Evolutionary conservation across 352 stramenopile species (phyloP), one percentile per base, ranked within the genome.

Genomic region (Phytophthora sp.): DNA sequence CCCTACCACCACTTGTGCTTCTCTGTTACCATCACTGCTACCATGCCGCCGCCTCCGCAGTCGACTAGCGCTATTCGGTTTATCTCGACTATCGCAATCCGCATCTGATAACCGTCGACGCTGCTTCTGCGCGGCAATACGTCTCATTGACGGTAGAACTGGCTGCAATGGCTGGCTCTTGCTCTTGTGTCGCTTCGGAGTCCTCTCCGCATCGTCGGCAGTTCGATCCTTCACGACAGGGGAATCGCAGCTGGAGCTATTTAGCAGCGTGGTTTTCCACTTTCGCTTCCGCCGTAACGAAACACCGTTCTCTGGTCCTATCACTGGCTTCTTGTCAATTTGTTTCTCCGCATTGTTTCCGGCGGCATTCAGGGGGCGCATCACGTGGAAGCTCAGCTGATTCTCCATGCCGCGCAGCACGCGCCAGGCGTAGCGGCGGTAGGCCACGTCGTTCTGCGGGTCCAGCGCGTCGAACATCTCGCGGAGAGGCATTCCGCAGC

Each of bases 211-310:
- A 4, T 63, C 57, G 10, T 43, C 13, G 7, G 45, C 24, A 8
- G 26, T 18, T 11, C 37, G 30, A 30, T 31, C 41, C 21, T 48
- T 57, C 30, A 41, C 30, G 27, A 62, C 46, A 1, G 49, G 37
- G 24, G 61, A 54, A 2, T 50, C 42, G 13, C 38, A 20, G 27
- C 18, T 67, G 7, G 45, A 18, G 45, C 27, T 46, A 27, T 66
- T 57, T 21, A 84, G 61, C 11, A 92, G 66, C 11, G 84, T 92
- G 13, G 84, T 92, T 11, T 79, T 79, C 84, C 84, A 92, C 56
- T 90, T 91, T 28, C 85, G 81, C 50, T 89, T 87, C n/a, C 78
- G 73, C 10, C 79, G 50, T 3, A 37, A 26, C 12, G 46, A 39
- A 15, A 5, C 17, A 17, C 1, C 18, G 20, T 49, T 44, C 5